These are phyloP conservation scores for Gentiana dahurica DNA, from an alignment of 257 asterid genomes.

Conservation along the genomic window DNA sequence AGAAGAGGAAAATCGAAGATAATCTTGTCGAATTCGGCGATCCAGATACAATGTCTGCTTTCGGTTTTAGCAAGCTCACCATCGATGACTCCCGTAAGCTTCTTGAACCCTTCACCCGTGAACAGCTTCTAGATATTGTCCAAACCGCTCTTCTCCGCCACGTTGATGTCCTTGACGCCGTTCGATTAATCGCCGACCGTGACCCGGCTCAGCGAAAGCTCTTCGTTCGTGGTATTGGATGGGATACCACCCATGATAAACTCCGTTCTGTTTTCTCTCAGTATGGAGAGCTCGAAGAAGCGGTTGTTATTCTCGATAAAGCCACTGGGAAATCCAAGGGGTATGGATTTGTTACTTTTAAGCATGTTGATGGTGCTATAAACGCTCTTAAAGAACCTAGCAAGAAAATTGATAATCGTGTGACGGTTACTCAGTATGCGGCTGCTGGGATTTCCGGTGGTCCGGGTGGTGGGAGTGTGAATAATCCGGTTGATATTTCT, in stretches of 20 bases:
- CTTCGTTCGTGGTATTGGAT: conserved; percentile 78
- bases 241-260: conserved; percentile 81
- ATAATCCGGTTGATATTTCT: conserved; percentile 48
- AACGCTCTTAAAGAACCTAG: conserved; percentile 76
- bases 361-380: conserved; percentile 66
- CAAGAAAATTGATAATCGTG: conserved; percentile 69
- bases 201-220: conserved; percentile 69
- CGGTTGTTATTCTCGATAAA: conserved; percentile 67
- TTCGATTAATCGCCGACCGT: conserved; percentile 47
- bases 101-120: conserved; percentile 53
- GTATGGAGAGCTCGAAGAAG: conserved; percentile 74
- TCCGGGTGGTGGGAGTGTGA: conserved; percentile 31
- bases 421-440: conserved; percentile 80
- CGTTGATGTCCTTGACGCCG: conserved; percentile 60
- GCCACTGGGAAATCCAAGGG: conserved; percentile 72
- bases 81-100: conserved; percentile 55
- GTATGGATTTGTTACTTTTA: conserved; percentile 67
- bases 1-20: conserved; percentile 63
- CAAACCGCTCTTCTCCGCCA: conserved; percentile 54
- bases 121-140: conserved; percentile 52
- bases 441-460: conserved; percentile 62
- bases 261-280: conserved; percentile 47
- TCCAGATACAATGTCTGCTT: conserved; percentile 8
- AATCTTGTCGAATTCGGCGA: conserved; percentile 37
- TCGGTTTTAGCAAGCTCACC: conserved; percentile 30